Conservation (phyloP, 2,329 filamentous ascomycete species). For the Penicillium sp. region DNA sequence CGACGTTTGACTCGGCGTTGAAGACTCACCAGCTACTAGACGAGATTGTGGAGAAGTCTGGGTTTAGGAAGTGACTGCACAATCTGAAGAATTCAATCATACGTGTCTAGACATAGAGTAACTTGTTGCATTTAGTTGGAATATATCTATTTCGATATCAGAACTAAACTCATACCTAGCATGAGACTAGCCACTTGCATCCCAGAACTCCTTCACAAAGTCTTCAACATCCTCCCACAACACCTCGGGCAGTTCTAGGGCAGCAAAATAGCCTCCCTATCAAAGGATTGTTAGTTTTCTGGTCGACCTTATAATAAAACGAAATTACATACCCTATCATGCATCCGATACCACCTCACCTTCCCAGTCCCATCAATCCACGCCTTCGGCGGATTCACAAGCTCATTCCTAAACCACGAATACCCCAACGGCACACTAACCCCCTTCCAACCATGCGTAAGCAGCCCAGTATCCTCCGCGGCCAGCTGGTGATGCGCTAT, state of each 20-base stretch:
- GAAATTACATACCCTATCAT: slow-evolving; percentile 4
- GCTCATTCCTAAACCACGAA: slow-evolving; percentile 4
- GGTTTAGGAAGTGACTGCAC: background rate
- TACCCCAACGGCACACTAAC: slow-evolving; percentile 1
- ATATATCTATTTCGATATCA: too few relatives aligned
- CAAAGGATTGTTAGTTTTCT: background rate
- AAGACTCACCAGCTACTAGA: slow-evolving; percentile 3
- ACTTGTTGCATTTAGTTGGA: too few relatives aligned
- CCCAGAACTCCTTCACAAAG: background rate
- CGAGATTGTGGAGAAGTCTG: background rate
- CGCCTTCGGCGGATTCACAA: background rate
- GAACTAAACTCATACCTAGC: too few relatives aligned
- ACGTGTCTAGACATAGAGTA: too few relatives aligned
- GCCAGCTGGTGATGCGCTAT: background rate
- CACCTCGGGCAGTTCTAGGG: background rate
- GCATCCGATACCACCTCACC: slow-evolving; percentile 2
- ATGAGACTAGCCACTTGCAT: background rate
- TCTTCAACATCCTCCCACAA: slow-evolving; percentile 3
- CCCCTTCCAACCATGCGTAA: background rate
- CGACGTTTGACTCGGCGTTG: slow-evolving; percentile 5
- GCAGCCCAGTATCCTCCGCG: background rate
- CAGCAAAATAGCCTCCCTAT: background rate
- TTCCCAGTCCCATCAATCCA: background rate
- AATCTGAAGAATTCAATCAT: too few relatives aligned
- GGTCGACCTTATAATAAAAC: too few relatives aligned